phyloP scores from a whole-genome alignment of 495 filamentous ascomycete genomes.

The Xylaria telfairii region DNA sequence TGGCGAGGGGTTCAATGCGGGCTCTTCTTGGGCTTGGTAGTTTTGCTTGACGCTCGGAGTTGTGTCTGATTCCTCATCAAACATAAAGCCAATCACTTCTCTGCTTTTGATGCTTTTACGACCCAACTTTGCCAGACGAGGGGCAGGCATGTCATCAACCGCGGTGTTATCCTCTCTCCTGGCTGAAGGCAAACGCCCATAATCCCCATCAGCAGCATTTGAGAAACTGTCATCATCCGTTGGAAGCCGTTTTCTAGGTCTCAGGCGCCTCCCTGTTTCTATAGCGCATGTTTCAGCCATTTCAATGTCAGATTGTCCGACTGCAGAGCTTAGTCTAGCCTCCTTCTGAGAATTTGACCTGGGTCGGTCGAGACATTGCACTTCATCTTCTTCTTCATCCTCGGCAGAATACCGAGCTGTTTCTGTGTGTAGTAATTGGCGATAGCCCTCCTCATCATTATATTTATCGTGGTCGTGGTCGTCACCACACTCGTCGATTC shows the following conservation, averaged over 20 bases:
- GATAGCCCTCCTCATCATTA: neutral
- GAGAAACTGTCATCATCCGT: neutral
- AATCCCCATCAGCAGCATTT: neutral
- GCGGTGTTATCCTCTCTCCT: constrained; percentile 7
- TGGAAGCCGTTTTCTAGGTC: neutral
- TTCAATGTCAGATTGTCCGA: neutral
- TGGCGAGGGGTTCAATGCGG: neutral
- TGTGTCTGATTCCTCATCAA: constrained; percentile 33
- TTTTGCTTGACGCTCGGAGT: neutral
- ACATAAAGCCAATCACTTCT: constrained; percentile 50
- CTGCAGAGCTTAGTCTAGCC: neutral
- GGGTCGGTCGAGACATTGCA: neutral
- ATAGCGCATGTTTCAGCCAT: neutral
- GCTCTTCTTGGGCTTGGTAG: neutral
- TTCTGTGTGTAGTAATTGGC: neutral
- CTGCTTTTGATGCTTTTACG: constrained; percentile 50
- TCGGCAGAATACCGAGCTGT: neutral
- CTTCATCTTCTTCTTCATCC: neutral
- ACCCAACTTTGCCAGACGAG: constrained; percentile 45
- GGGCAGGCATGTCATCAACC: constrained; percentile 24
- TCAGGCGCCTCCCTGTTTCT: neutral
- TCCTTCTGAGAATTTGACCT: neutral
- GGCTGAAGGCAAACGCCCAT: neutral
- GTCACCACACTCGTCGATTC: neutral
- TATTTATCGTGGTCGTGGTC: no score